Conservation (phyloP, 495 filamentous ascomycete genomes). For the Tuber microsphaerosporum region DNA sequence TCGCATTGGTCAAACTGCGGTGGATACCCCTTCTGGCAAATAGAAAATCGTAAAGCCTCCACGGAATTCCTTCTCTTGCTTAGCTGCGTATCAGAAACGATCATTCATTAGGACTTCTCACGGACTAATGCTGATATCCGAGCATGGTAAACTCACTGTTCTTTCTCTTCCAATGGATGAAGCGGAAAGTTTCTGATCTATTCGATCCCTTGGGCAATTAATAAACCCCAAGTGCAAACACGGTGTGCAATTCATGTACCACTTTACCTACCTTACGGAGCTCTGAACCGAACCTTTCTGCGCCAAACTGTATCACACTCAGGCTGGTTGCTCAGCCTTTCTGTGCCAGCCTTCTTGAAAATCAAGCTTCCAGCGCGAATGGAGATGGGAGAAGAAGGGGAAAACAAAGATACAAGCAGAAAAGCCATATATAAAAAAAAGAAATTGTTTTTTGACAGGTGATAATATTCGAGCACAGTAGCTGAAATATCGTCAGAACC, state of each 20-base stretch:
- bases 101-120: too few species aligned
- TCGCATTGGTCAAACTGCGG: too few species aligned
- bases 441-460: too few species aligned
- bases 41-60: too few species aligned
- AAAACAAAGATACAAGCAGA: neutral
- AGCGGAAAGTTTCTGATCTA: conserved; percentile 25
- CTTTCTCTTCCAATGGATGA: neutral
- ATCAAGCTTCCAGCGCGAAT: neutral
- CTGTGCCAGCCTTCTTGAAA: neutral
- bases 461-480: neutral
- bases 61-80: too few species aligned
- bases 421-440: neutral
- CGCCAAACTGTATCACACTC: neutral
- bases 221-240: neutral
- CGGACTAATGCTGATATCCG: too few species aligned
- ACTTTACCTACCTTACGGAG: neutral
- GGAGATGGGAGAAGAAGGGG: neutral
- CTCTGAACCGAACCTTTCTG: neutral
- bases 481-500: neutral
- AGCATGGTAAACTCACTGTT: neutral
- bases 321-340: neutral
- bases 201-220: conserved; percentile 28
- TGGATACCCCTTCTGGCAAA: neutral
- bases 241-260: neutral
- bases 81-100: too few species aligned